Conservation (phyloP, 2,329 filamentous ascomycete genomes). For the Fusarium sp. region DNA sequence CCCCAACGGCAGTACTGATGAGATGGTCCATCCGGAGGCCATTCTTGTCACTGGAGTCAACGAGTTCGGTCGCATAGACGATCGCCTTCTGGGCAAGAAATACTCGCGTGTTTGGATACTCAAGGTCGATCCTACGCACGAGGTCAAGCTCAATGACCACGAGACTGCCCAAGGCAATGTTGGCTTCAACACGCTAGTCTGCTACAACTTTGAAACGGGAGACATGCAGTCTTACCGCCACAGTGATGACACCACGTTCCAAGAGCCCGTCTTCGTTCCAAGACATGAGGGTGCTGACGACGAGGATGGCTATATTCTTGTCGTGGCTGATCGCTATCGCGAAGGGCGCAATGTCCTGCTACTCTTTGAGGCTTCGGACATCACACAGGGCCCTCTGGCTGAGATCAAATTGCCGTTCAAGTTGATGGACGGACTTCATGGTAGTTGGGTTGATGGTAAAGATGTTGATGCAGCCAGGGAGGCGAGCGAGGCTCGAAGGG, state of each 20-base stretch:
- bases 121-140: neutral
- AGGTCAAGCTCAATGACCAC: neutral
- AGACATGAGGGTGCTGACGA: neutral
- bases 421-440: neutral
- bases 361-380: neutral
- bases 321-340: neutral
- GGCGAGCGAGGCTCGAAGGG: neutral
- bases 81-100: neutral
- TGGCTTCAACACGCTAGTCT: neutral
- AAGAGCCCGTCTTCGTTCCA: neutral
- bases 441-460: neutral
- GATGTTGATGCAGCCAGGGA: neutral
- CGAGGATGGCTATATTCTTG: neutral
- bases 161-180: neutral
- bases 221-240: neutral
- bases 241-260: neutral
- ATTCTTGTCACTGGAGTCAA: neutral
- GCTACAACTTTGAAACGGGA: neutral
- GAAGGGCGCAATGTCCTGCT: neutral
- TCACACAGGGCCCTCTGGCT: neutral
- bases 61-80: neutral
- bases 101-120: neutral
- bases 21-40: neutral
- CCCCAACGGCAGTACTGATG: neutral
- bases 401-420: neutral